phyloP scores from a whole-genome alignment of 73 alveolate genomes.

The Blepharisma japonicum region DNA sequence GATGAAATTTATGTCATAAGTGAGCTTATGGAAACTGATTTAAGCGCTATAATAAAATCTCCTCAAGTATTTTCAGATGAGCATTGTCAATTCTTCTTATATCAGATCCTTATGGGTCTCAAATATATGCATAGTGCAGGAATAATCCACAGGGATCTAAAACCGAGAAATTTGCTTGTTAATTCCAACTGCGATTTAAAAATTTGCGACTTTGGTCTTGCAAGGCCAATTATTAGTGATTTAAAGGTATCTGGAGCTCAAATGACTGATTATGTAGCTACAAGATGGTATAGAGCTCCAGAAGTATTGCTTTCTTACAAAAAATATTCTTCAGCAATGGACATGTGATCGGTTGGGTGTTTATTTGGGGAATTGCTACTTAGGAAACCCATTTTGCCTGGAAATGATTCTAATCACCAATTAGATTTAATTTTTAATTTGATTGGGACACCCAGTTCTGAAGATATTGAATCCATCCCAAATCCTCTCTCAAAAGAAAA shows the following conservation, averaged over 20 bases:
- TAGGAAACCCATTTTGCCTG: slow-evolving; percentile 63
- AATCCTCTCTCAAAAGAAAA: slow-evolving; percentile 38
- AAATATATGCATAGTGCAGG: slow-evolving; percentile 76
- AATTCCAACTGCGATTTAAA: slow-evolving; percentile 73
- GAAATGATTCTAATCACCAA: slow-evolving; percentile 52
- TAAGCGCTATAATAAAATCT: slow-evolving; percentile 60
- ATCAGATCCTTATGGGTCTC: slow-evolving; percentile 75
- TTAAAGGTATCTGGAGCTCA: neutral
- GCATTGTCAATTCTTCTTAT: slow-evolving; percentile 69
- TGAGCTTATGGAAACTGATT: slow-evolving; percentile 87
- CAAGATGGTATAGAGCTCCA: slow-evolving; percentile 90
- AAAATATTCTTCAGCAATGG: slow-evolving; percentile 56
- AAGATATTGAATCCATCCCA: slow-evolving; percentile 36
- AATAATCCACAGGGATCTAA: slow-evolving; percentile 71
- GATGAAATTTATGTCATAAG: slow-evolving; percentile 64
- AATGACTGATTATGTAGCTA: slow-evolving; percentile 73
- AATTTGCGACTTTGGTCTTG: slow-evolving; percentile 77
- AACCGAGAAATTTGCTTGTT: slow-evolving; percentile 69
- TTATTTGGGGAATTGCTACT: slow-evolving; percentile 64
- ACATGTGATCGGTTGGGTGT: slow-evolving; percentile 89
- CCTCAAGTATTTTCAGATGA: slow-evolving; percentile 70
- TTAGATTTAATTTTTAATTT: slow-evolving; percentile 54
- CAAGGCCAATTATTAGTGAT: slow-evolving; percentile 42
- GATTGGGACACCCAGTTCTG: slow-evolving; percentile 62
- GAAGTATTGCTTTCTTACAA: slow-evolving; percentile 59